Percentiles rank a stretch among this genome's conserved stretches.
Evolutionary conservation across 345 rosid species (phyloP).

Genomic region (Pistacia integerrima): DNA sequence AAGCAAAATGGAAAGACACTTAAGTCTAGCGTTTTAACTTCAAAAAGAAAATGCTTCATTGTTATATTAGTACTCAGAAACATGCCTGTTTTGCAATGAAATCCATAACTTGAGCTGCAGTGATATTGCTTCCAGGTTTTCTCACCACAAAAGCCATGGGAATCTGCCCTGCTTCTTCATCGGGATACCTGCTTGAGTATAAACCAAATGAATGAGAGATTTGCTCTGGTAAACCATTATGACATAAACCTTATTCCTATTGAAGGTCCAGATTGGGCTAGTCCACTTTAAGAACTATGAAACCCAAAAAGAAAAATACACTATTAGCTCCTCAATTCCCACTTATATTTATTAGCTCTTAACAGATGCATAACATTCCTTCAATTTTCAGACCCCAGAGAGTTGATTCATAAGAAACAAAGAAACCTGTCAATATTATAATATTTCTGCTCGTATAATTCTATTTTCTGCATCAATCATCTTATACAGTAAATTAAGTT

Average conservation of each 20-base stretch:
- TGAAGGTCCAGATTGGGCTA: background rate
- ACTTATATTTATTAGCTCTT: background rate
- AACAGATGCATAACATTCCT: background rate
- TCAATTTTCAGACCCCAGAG: background rate
- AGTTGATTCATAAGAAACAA: background rate
- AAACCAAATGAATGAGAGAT: background rate
- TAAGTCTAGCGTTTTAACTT: background rate
- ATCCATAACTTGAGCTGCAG: conserved; percentile 66
- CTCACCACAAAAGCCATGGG: conserved; percentile 98
- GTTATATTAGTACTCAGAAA: background rate
- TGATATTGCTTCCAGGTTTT: conserved; percentile 62
- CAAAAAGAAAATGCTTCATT: background rate
- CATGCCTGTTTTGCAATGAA: conserved; percentile 74
- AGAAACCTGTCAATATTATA: background rate
- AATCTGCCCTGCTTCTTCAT: conserved; percentile 91
- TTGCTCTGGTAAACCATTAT: background rate
- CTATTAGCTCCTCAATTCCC: background rate
- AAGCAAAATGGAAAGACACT: background rate
- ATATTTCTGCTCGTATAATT: background rate
- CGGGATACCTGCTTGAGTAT: conserved; percentile 67
- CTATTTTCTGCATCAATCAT: background rate
- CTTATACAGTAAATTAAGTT: background rate
- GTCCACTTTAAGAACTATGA: background rate
- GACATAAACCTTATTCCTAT: background rate
- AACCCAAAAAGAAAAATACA: background rate